phyloP scores from a whole-genome alignment of 2,329 filamentous ascomycete genomes.

The Pseudogymnoascus sp. region DNA sequence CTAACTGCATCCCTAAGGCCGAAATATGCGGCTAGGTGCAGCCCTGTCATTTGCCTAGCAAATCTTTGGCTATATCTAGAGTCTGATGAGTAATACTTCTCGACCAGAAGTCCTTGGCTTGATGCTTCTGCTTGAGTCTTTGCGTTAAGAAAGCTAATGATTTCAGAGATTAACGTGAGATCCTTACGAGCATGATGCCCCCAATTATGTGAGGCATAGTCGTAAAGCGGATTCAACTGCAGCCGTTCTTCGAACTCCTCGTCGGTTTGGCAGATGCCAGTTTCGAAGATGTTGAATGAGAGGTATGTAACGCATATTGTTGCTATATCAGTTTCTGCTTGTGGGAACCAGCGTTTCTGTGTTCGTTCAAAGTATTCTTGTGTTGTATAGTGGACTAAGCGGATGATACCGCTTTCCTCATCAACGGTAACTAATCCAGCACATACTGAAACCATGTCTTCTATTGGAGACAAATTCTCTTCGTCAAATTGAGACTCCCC shows the following conservation, averaged over 20 bases:
- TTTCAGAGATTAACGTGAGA: neutral
- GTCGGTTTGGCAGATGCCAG: constrained; percentile 17
- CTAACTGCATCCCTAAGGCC: constrained; percentile 14
- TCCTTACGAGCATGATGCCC: constrained; percentile 26
- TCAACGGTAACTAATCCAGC: too few relatives aligned
- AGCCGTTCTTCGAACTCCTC: constrained; percentile 21
- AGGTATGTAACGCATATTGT: constrained; percentile 25
- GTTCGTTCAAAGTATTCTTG: constrained; percentile 38
- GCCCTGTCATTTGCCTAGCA: constrained; percentile 18
- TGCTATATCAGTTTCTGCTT: constrained; percentile 16
- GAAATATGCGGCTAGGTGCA: constrained; percentile 27
- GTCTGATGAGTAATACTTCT: neutral
- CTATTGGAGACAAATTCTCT: too few relatives aligned
- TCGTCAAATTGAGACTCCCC: too few relatives aligned
- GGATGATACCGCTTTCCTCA: too few relatives aligned
- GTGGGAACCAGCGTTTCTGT: constrained; percentile 13
- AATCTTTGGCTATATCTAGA: constrained; percentile 14
- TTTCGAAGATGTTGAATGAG: constrained; percentile 21
- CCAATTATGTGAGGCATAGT: constrained; percentile 32
- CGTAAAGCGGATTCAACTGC: constrained; percentile 23
- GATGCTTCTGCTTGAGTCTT: constrained; percentile 18
- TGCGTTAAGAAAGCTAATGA: constrained; percentile 20
- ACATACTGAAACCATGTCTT: too few relatives aligned
- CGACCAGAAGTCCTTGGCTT: constrained; percentile 20
- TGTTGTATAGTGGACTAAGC: constrained; percentile 26